phyloP scores from a whole-genome alignment of 805 yeast species.

The Grigorovia yakushimaensis region DNA sequence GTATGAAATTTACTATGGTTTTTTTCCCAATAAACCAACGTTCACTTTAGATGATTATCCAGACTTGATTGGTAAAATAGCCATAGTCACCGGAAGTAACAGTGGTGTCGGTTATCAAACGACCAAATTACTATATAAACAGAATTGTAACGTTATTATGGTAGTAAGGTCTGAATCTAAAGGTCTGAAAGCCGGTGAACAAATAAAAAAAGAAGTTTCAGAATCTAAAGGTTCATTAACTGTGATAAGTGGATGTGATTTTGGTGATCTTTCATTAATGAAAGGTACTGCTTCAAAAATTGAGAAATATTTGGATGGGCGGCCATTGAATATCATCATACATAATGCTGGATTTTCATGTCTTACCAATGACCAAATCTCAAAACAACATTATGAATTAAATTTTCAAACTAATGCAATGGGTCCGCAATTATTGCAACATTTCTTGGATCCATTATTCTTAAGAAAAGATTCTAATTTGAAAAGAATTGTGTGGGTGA shows the following conservation, averaged over 20 bases:
- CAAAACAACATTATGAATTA: slow-evolving; percentile 30
- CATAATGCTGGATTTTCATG: slow-evolving; percentile 33
- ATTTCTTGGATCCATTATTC: slow-evolving; percentile 30
- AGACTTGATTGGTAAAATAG: slow-evolving; percentile 29
- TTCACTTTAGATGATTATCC: slow-evolving; percentile 29
- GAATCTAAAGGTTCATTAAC: slow-evolving; percentile 19
- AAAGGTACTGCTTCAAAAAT: slow-evolving; percentile 22
- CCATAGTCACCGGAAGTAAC: slow-evolving; percentile 33
- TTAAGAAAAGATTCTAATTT: slow-evolving; percentile 23
- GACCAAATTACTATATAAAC: slow-evolving; percentile 23
- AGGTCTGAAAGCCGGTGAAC: slow-evolving; percentile 26
- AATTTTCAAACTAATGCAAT: slow-evolving; percentile 31
- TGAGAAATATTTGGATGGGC: slow-evolving; percentile 8
- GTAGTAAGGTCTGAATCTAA: slow-evolving; percentile 30
- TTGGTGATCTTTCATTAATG: slow-evolving; percentile 31
- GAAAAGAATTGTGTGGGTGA: slow-evolving; percentile 33
- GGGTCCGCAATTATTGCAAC: slow-evolving; percentile 33
- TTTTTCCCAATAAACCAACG: slow-evolving; percentile 22
- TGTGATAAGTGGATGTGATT: slow-evolving; percentile 28
- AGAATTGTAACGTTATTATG: slow-evolving; percentile 27
- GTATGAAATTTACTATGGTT: slow-evolving; percentile 16
- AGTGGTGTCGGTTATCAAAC: slow-evolving; percentile 29
- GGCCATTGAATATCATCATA: slow-evolving; percentile 25
- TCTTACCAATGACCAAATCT: slow-evolving; percentile 18
- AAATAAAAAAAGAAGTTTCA: slow-evolving; percentile 18